phyloP scores from a whole-genome alignment of 805 yeast genomes.

The Candida michaelii region DNA sequence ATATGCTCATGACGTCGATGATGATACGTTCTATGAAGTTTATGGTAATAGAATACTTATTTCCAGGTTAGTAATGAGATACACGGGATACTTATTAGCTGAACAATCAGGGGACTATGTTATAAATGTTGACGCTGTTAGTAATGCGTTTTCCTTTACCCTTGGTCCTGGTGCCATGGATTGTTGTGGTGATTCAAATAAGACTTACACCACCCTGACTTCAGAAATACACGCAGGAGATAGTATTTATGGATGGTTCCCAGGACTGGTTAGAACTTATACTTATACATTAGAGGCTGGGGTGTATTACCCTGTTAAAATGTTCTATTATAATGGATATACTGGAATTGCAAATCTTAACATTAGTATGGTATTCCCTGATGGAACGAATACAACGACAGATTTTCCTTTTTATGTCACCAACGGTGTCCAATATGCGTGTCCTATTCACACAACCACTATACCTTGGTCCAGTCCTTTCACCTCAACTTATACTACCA shows the following conservation, averaged over 20 bases:
- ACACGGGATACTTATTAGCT: not conserved
- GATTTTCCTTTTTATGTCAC: not conserved
- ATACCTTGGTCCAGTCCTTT: not conserved
- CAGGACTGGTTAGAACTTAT: not conserved
- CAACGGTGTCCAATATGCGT: not conserved
- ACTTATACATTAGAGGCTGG: not conserved
- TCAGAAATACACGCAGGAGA: not conserved
- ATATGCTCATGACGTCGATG: not conserved
- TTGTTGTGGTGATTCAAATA: not conserved
- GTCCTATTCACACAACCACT: not conserved
- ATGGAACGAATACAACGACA: not conserved
- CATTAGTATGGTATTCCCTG: not conserved
- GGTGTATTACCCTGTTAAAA: not conserved
- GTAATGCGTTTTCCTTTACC: not conserved
- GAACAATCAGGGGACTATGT: not conserved
- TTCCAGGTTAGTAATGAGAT: not conserved
- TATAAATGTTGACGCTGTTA: not conserved
- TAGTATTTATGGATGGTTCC: no score
- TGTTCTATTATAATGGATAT: not conserved
- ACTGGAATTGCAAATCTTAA: not conserved
- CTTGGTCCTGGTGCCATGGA: not conserved
- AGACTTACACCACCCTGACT: not conserved
- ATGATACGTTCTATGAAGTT: not conserved
- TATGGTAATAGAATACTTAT: not conserved
- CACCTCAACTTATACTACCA: not conserved